Evolutionary conservation across 768 basidiomycete species (phyloP).

Genomic region (Leucocoprinus sp.): DNA sequence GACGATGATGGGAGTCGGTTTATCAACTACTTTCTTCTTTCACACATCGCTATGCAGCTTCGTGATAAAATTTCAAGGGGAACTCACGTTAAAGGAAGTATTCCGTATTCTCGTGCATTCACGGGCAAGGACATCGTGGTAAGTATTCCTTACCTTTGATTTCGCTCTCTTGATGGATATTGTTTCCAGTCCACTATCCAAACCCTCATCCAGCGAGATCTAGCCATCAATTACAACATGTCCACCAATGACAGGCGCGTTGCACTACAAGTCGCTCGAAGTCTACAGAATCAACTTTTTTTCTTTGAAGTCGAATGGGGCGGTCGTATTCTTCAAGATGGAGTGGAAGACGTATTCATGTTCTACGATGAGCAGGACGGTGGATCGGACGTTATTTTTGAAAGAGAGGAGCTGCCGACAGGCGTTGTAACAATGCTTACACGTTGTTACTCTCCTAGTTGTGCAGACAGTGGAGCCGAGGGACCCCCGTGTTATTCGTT

Average conservation of each 20-base stretch:
- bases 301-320: slow-evolving; percentile 98
- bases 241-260: slow-evolving; percentile 73
- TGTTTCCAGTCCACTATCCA: slow-evolving; percentile 77
- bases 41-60: slow-evolving; percentile 81
- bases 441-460: slow-evolving; percentile 83
- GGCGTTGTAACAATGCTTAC: slow-evolving; percentile 88
- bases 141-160: slow-evolving; percentile 27
- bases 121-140: slow-evolving; percentile 93
- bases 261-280: slow-evolving; percentile 82
- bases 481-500: slow-evolving; percentile 76
- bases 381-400: slow-evolving; percentile 46
- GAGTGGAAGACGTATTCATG: slow-evolving; percentile 90
- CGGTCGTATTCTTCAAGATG: slow-evolving; percentile 69
- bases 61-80: slow-evolving; percentile 84
- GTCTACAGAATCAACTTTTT: slow-evolving; percentile 87
- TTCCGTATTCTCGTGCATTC: slow-evolving; percentile 85
- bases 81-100: slow-evolving; percentile 89
- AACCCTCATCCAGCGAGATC: slow-evolving; percentile 75
- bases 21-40: slow-evolving; percentile 80
- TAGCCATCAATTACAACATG: slow-evolving; percentile 66
- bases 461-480: slow-evolving; percentile 41
- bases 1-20: slow-evolving; percentile 48
- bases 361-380: slow-evolving; percentile 81
- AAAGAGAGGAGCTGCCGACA: slow-evolving; percentile 70
- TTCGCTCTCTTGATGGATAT: background rate